phyloP scores from a whole-genome alignment of 345 rosid species.

The Euphorbia peplus region DNA sequence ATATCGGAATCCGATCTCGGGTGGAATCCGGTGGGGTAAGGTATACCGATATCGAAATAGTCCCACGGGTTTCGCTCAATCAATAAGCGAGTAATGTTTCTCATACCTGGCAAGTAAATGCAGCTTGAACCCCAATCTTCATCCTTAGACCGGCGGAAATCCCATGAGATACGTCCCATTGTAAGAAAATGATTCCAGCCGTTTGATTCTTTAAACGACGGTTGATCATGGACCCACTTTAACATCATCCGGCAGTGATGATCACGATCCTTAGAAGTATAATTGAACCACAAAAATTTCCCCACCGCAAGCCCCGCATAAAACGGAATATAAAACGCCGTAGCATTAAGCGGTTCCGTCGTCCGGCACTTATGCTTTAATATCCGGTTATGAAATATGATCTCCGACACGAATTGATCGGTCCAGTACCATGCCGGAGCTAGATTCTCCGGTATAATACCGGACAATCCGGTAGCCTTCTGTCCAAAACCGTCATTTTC shows the following conservation, averaged over 20 bases:
- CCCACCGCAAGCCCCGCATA: constrained; percentile 96
- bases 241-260: constrained; percentile 62
- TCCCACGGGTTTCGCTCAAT: constrained; percentile 99
- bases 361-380: constrained; percentile 75
- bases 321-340: constrained; percentile 86
- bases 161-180: constrained; percentile 99
- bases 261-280: constrained; percentile 65
- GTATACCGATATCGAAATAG: constrained; percentile 86
- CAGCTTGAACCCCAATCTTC: constrained; percentile 94
- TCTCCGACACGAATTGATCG: constrained; percentile 77
- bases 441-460: constrained; percentile 52
- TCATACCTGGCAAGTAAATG: constrained; percentile 68
- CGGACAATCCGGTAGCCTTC: constrained; percentile 45
- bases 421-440: constrained; percentile 93
- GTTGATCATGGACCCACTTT: constrained; percentile 65
- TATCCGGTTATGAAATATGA: constrained; percentile 78
- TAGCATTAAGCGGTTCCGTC: constrained; percentile 54
- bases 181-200: constrained; percentile 96
- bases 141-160: constrained; percentile 73
- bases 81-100: constrained; percentile 87
- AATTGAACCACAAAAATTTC: constrained; percentile 61
- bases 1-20: constrained; percentile 72
- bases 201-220: constrained; percentile 53
- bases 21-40: constrained; percentile 99
- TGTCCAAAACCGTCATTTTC: constrained; percentile 70